phyloP scores from a whole-genome alignment of 495 filamentous ascomycete species.

The Neurospora tetraspora region DNA sequence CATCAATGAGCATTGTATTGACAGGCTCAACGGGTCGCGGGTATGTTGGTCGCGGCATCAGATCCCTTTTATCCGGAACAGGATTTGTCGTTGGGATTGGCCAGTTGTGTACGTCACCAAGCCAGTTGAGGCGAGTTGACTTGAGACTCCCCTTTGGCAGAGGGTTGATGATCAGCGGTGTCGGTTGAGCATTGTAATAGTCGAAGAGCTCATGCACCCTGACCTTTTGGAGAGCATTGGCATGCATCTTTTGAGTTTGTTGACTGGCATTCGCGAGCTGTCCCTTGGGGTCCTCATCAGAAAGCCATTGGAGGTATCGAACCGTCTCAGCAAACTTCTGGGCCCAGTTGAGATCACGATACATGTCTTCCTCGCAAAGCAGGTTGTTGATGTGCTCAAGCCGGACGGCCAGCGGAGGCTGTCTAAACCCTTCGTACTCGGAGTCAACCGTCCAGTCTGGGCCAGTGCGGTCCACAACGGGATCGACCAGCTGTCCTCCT shows the following conservation, averaged over 20 bases:
- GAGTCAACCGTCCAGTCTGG: slow-evolving; percentile 15
- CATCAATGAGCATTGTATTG: slow-evolving; percentile 8
- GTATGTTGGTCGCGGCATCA: slow-evolving; percentile 2
- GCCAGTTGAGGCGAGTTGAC: slow-evolving; percentile 16
- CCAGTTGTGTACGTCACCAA: slow-evolving; percentile 6
- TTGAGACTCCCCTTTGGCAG: slow-evolving; percentile 4
- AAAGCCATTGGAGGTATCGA: slow-evolving; percentile 21
- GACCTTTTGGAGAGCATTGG: slow-evolving; percentile 14
- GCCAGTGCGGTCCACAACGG: not conserved
- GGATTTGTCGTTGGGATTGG: slow-evolving; percentile 3
- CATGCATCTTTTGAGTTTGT: slow-evolving; percentile 10
- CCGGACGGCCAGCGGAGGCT: slow-evolving; percentile 15
- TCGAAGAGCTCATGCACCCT: slow-evolving; percentile 19
- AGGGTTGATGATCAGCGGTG: slow-evolving; percentile 3
- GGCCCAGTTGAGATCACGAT: slow-evolving; percentile 19
- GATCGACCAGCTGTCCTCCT: not conserved
- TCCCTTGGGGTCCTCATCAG: slow-evolving; percentile 1
- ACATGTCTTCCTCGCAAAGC: slow-evolving; percentile 22
- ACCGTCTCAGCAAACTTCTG: slow-evolving; percentile 8
- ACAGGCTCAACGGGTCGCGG: slow-evolving; percentile 3
- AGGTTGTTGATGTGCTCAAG: slow-evolving; percentile 20
- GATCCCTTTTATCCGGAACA: not conserved
- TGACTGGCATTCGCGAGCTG: slow-evolving; percentile 11
- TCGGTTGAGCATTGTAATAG: slow-evolving; percentile 10
- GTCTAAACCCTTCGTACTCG: slow-evolving; percentile 8